Evolutionary conservation across 306 rosid genomes (phyloP).

Genomic region (Sicyos baderoa): DNA sequence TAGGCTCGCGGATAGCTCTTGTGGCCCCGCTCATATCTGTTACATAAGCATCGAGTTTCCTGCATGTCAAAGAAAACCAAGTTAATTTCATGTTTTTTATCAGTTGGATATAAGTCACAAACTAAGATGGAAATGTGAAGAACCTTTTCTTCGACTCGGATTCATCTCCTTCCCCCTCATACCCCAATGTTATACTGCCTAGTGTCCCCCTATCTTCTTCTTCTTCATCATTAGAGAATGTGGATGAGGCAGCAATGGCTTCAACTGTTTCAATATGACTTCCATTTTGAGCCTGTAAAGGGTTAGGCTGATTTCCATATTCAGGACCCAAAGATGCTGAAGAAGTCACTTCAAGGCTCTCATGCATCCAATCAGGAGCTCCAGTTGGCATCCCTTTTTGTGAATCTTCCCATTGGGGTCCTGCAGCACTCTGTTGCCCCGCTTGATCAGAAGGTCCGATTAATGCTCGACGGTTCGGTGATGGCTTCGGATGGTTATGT

Average conservation of each 20-base stretch:
- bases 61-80: conserved; percentile 29
- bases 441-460: conserved; percentile 50
- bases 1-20: conserved; percentile 92
- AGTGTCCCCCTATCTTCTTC: conserved; percentile 85
- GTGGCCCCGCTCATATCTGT: conserved; percentile 93
- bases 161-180: conserved; percentile 88
- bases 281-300: conserved; percentile 59
- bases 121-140: conserved; percentile 21
- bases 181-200: conserved; percentile 73
- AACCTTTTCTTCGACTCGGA: conserved; percentile 91
- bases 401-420: conserved; percentile 45
- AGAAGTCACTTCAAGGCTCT: conserved; percentile 73
- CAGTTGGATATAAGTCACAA: conserved; percentile 22
- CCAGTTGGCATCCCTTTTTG: conserved; percentile 43
- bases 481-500: conserved; percentile 81
- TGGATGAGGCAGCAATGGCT: conserved; percentile 75
- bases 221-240: conserved; percentile 76
- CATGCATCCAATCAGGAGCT: conserved; percentile 61
- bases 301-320: conserved; percentile 47
- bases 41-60: conserved; percentile 82
- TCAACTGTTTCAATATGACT: conserved; percentile 55
- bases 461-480: conserved; percentile 64
- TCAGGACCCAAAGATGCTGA: conserved; percentile 57
- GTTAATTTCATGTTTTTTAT: conserved; percentile 16
- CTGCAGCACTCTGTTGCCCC: conserved; percentile 50